Percentiles rank a stretch among this genome's conserved stretches.
These are phyloP conservation scores for Grigorovia humatica DNA, from an alignment of 805 yeast species.

Conservation along the genomic window DNA sequence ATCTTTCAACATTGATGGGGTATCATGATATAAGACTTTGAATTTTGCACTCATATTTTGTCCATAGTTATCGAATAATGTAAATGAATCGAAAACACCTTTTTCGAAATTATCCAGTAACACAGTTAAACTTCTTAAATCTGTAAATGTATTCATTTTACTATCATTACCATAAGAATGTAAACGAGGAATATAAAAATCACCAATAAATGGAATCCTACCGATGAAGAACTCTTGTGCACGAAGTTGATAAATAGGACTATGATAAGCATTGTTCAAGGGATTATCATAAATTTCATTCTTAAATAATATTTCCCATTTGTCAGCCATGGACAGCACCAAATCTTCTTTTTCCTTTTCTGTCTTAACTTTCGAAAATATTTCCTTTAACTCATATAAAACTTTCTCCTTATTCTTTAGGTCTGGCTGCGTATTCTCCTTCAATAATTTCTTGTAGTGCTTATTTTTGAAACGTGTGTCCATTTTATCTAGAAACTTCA, in stretches of 20 bases:
- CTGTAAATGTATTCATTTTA: conserved; percentile 11
- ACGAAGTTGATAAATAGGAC: conserved; percentile 18
- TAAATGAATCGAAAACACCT: conserved; percentile 7
- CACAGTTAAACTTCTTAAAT: conserved; percentile 8
- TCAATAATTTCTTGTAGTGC: conserved; percentile 14
- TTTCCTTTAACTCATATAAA: conserved; percentile 8
- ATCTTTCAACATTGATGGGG: conserved; percentile 14
- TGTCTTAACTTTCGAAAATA: conserved; percentile 4
- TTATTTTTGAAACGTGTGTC: conserved; percentile 16
- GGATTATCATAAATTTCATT: conserved; percentile 18
- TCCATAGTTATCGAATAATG: conserved; percentile 14
- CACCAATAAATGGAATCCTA: conserved; percentile 21
- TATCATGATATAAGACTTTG: conserved; percentile 18
- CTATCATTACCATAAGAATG: conserved; percentile 13
- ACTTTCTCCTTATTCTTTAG: conserved; percentile 9
- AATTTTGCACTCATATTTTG: conserved; percentile 15
- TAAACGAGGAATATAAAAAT: conserved; percentile 21
- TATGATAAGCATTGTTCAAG: conserved; percentile 15
- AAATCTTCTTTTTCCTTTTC: conserved; percentile 9
- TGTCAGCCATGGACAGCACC: conserved; percentile 6
- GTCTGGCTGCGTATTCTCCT: conserved; percentile 12
- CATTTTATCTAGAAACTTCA: conserved; percentile 8
- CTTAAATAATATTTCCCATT: conserved; percentile 15
- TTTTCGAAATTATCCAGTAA: conserved; percentile 9
- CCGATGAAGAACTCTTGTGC: conserved; percentile 19